Evolutionary conservation across 805 yeast species (phyloP), one percentile per base, ranked within the genome.

Genomic region (Phaffomyces antillensis): DNA sequence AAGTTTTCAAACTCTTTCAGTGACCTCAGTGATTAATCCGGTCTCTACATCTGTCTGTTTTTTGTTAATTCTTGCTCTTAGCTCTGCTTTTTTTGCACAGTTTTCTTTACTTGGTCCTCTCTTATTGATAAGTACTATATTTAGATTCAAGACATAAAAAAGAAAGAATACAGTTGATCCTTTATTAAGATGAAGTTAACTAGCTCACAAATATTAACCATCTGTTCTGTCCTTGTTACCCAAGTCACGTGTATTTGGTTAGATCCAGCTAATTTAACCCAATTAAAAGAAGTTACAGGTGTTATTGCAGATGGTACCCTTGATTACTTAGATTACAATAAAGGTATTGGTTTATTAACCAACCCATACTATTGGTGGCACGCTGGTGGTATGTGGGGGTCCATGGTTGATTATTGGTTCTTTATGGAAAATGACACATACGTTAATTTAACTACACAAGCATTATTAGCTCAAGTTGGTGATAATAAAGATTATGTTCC

Each of bases 341-440:
- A 85, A 36, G 71, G 84, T 17, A 69, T 83, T 15, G 95, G 95
- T 30, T 72, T 77, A 82, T 83, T 86, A 61, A 68, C 75, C 12
- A 53, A 64, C 52, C 95, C 95, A 3, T 86, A 86, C 71, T 86
- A 85, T 67, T 86, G 95, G 95, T 86, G 95, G 95, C 86, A 84
- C 65, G 89, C 93, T 28, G 95, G 95, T 53, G 93, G 86, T 45
- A 88, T 84, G 1, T 73, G 65, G 65, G 72, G 72, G 7, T 58
- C 65, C 2, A 57, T 83, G 66, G 66, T 88, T 34, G 93, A 86
- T 59, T 82, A 77, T 56, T 72, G 84, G 69, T 79, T 64, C 55
- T 79, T 74, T 60, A 80, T 86, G 65, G 72, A 79, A 39, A 80
- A 86, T 61, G 78, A 76, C 55, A 77, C 88, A 1, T 83, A 75